phyloP scores from a whole-genome alignment of 2,329 filamentous ascomycete genomes.

The Sporothrix sp. region DNA sequence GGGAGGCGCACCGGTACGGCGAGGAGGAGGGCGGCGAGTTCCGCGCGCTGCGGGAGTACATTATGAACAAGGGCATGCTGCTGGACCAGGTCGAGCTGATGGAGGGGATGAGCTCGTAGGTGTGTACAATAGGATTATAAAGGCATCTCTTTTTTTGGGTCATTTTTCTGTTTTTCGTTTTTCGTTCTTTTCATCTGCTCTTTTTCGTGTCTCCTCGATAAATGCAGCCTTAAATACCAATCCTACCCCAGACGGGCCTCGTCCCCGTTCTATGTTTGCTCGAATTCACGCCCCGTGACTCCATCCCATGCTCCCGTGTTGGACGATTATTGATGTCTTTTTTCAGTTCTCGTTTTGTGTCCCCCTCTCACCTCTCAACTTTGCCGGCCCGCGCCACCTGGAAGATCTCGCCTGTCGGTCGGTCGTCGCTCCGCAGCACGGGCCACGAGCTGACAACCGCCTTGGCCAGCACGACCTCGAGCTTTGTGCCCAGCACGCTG shows the following conservation, averaged over 20 bases:
- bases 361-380: constrained; percentile 17
- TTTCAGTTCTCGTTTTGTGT: neutral
- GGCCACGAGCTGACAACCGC: constrained; percentile 75
- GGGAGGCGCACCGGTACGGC: constrained; percentile 66
- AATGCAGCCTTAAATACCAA: neutral
- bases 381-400: constrained; percentile 73
- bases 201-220: no score
- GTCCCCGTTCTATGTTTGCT: neutral
- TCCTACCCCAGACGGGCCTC: neutral
- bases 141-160: neutral
- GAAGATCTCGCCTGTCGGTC: constrained; percentile 63
- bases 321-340: no score
- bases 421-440: constrained; percentile 69
- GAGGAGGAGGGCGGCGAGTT: constrained; percentile 90
- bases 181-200: no score
- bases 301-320: no score
- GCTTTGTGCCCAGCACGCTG: constrained; percentile 80
- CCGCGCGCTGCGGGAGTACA: constrained; percentile 75
- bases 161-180: no score
- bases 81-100: constrained; percentile 83
- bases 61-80: constrained; percentile 76
- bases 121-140: no score
- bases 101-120: constrained; percentile 63
- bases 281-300: neutral
- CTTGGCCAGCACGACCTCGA: constrained; percentile 66